Evolutionary conservation across 2,329 filamentous ascomycete genomes (phyloP).

Genomic region (Arthrinium phaeospermum): DNA sequence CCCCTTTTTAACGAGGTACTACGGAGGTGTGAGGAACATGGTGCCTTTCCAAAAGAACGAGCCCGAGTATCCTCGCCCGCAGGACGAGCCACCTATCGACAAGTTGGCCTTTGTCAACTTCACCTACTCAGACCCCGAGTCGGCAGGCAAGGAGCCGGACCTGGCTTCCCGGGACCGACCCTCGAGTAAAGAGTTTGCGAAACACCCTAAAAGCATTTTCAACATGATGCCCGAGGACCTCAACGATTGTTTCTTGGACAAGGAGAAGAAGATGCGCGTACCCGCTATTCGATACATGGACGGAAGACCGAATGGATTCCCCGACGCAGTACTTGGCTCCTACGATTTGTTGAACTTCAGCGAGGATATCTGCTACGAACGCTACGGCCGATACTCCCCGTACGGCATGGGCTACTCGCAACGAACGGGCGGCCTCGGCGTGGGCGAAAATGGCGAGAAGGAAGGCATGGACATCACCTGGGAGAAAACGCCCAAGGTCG

Average conservation of each 20-base stretch:
- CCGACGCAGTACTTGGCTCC: constrained; percentile 84
- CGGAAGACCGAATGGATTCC: constrained; percentile 83
- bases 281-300: constrained; percentile 76
- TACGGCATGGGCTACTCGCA: constrained; percentile 89
- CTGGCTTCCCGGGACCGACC: constrained; percentile 43
- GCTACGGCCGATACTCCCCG: constrained; percentile 84
- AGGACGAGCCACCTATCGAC: constrained; percentile 60
- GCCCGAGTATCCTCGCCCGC: constrained; percentile 79
- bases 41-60: constrained; percentile 68
- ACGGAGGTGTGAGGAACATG: constrained; percentile 81
- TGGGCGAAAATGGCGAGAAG: constrained; percentile 83
- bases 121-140: constrained; percentile 22
- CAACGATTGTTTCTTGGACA: constrained; percentile 80
- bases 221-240: constrained; percentile 55
- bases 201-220: constrained; percentile 45
- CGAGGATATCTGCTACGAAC: constrained; percentile 90
- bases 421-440: constrained; percentile 78
- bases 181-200: constrained; percentile 59
- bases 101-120: constrained; percentile 44
- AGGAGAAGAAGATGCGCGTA: constrained; percentile 65
- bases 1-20: constrained; percentile 84
- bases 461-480: constrained; percentile 84
- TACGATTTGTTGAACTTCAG: constrained; percentile 80
- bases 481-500: constrained; percentile 72
- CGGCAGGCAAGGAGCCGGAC: background rate